Evolutionary conservation across 345 rosid genomes (phyloP).

Genomic region (Streptanthus diversifolius): DNA sequence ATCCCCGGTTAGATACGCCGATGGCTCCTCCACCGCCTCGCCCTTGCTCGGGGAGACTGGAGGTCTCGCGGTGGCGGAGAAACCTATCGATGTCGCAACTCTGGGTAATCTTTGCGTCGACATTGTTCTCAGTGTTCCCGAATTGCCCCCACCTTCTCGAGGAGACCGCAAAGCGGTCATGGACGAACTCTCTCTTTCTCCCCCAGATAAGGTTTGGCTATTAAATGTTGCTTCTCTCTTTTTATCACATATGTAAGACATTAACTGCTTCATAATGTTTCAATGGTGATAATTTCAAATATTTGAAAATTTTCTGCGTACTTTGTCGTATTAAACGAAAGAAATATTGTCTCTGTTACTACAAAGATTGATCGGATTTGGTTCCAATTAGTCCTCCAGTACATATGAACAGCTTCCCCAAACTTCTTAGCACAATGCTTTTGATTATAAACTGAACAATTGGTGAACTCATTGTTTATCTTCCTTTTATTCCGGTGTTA

Average conservation of each 20-base stretch:
- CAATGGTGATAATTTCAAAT: neutral
- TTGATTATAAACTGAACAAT: neutral
- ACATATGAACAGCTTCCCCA: neutral
- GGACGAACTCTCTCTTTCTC: constrained; percentile 67
- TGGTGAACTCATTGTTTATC: neutral
- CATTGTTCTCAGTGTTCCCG: constrained; percentile 75
- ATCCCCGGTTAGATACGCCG: constrained; percentile 29
- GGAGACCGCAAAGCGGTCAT: constrained; percentile 59
- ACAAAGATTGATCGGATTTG: neutral
- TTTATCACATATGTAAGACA: neutral
- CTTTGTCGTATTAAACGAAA: neutral
- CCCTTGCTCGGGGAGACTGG: constrained; percentile 28
- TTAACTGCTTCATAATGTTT: neutral
- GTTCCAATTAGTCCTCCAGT: neutral
- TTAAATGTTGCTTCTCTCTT: neutral
- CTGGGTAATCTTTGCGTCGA: constrained; percentile 95
- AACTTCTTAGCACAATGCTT: neutral
- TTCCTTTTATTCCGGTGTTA: neutral
- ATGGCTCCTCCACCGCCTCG: constrained; percentile 31
- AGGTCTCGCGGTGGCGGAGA: constrained; percentile 36
- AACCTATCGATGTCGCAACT: constrained; percentile 66
- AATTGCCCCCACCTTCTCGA: constrained; percentile 65
- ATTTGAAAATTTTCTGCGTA: neutral
- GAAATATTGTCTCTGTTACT: neutral
- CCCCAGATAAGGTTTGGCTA: constrained; percentile 71